phyloP scores from a whole-genome alignment of 805 yeast species.

The Wickerhamiella spandovensis region DNA sequence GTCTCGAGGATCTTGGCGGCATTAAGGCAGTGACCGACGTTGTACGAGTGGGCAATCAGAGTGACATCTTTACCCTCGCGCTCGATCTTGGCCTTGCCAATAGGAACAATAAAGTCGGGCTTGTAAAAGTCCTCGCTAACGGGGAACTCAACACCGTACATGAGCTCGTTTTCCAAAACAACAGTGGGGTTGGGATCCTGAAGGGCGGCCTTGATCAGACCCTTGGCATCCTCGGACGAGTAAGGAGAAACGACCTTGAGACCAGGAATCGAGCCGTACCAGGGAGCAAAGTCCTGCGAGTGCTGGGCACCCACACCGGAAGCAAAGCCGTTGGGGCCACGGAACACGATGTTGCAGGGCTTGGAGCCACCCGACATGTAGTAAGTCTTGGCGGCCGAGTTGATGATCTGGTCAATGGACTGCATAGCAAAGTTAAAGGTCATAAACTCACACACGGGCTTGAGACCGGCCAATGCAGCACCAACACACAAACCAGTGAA shows the following conservation, averaged over 20 bases:
- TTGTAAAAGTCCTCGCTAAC: conserved; percentile 79
- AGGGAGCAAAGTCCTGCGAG: conserved; percentile 92
- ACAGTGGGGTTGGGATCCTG: conserved; percentile 98
- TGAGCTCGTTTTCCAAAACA: conserved; percentile 87
- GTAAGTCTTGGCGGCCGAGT: conserved; percentile 96
- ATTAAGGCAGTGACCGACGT: conserved; percentile 70
- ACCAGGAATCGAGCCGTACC: conserved; percentile 99
- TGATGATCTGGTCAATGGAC: conserved; percentile 94
- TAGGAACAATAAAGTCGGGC: conserved; percentile 81
- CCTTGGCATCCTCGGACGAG: conserved; percentile 91
- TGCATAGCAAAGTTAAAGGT: conserved; percentile 99
- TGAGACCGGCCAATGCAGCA: conserved; percentile 90
- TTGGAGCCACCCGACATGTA: conserved; percentile 97
- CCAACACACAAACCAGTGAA: conserved; percentile 92
- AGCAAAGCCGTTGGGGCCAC: conserved; percentile 99
- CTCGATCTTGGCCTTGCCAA: conserved; percentile 93
- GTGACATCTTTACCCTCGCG: conserved; percentile 84
- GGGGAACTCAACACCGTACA: conserved; percentile 85
- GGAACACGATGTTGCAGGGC: conserved; percentile 90
- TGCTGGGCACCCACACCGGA: conserved; percentile 99
- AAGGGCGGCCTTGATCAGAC: conserved; percentile 88
- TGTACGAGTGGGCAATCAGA: conserved; percentile 83
- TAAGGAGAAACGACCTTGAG: conserved; percentile 92
- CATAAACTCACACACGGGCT: conserved; percentile 97
- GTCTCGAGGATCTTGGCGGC: conserved; percentile 84